Conservation (phyloP, 768 basidiomycete genomes). For the Clathrus columnatus region DNA sequence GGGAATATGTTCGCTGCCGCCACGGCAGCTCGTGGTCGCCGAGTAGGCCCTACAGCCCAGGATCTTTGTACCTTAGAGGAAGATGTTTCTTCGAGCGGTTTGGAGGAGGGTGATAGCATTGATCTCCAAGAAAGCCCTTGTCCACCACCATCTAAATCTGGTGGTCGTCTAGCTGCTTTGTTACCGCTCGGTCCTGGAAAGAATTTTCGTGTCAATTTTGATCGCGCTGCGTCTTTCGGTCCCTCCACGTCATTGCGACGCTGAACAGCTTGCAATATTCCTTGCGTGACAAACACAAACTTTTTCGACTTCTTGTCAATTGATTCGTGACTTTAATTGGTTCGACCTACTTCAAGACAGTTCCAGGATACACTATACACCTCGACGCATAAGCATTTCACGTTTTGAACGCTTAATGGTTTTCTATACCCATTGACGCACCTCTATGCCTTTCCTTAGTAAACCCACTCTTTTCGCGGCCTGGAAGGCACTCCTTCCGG, state of each 20-base stretch:
- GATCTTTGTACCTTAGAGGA: constrained; percentile 57
- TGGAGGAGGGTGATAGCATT: constrained; percentile 66
- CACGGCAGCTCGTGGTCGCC: constrained; percentile 56
- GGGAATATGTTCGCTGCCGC: constrained; percentile 59
- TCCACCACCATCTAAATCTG: constrained; percentile 61
- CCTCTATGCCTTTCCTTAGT: neutral
- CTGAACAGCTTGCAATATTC: neutral
- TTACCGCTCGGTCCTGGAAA: neutral
- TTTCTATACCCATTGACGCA: neutral
- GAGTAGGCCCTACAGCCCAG: constrained; percentile 31
- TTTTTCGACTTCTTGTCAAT: neutral
- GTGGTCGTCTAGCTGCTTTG: constrained; percentile 20
- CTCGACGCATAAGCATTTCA: neutral
- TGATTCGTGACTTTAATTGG: neutral
- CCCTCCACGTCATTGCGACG: neutral
- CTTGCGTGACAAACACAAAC: neutral
- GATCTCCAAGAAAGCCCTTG: constrained; percentile 85
- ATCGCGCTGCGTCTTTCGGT: constrained; percentile 9
- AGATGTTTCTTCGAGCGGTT: constrained; percentile 50
- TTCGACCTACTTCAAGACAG: too few relatives aligned
- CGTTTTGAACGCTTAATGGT: neutral
- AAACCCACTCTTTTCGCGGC: neutral
- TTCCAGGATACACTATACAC: too few relatives aligned
- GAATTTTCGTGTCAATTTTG: constrained; percentile 1
- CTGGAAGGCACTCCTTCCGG: neutral